Percentiles rank a stretch among this genome's conserved stretches.
Conservation (phyloP, 257 asterid species). For the Agastache rugosa region DNA sequence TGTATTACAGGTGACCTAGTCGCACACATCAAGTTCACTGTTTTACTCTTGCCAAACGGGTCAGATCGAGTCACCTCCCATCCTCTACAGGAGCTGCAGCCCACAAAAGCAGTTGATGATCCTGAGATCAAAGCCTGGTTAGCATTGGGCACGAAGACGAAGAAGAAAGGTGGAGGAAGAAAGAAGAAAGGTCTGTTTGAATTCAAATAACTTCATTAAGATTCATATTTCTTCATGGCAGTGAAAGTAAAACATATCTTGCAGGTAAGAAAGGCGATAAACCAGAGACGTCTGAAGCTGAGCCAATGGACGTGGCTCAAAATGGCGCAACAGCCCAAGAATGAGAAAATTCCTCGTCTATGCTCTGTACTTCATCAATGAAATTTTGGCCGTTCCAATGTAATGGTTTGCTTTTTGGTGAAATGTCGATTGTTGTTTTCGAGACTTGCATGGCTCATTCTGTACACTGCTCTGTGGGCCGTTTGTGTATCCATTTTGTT, state of each 20-base stretch:
- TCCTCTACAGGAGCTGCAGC: constrained; percentile 81
- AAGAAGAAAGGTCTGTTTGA: constrained; percentile 81
- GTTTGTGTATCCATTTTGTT: constrained; percentile 36
- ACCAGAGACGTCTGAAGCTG: constrained; percentile 57
- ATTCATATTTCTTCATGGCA: not conserved
- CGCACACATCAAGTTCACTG: constrained; percentile 91
- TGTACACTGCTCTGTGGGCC: constrained; percentile 33
- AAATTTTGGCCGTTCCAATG: constrained; percentile 42
- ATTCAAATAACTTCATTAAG: not conserved
- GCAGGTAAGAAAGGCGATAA: constrained; percentile 83
- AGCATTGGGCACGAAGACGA: constrained; percentile 64
- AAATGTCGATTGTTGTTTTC: constrained; percentile 8
- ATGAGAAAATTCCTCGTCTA: constrained; percentile 15
- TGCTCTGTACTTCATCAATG: constrained; percentile 31
- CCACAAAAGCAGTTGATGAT: constrained; percentile 74
- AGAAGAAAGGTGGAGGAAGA: constrained; percentile 96
- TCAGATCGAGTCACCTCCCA: constrained; percentile 86
- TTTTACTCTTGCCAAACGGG: constrained; percentile 91
- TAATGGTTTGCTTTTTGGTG: constrained; percentile 31
- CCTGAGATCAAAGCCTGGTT: constrained; percentile 91
- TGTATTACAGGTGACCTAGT: constrained; percentile 78
- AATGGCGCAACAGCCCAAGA: constrained; percentile 42
- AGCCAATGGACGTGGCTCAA: constrained; percentile 55
- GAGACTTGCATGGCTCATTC: constrained; percentile 14
- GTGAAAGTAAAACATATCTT: not conserved